Base-by-base conservation (phyloP, 768 basidiomycete genomes). In the Rhodotorula toruloides region DNA sequence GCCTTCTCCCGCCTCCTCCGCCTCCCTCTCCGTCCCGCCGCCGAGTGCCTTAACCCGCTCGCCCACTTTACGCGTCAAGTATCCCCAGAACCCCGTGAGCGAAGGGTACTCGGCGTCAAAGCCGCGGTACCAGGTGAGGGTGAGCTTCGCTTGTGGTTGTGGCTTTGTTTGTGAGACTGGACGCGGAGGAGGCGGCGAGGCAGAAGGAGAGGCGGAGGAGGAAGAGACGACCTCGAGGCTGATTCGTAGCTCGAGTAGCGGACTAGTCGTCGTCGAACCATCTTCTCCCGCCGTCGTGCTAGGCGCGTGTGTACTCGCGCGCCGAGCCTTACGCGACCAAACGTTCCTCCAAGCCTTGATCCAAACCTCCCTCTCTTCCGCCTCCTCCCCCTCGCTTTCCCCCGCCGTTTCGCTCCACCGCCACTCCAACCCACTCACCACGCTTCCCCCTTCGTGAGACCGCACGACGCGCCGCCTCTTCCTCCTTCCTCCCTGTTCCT, bases 261-360 rank as follows among this genome's bases (percentile, higher is more conserved):
- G 37, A 4, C 25, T 14, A 0, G 25, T n/a, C 25, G 53, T 11
- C 10, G 10, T 4, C 25, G 52, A 9, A 21, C n/a, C 27, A 6
- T 2, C n/a, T 6, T 31, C 29, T 7, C 12, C 48, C 3, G 48
- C 29, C 12, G 5, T 11, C n/a, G n/a, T 16, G 16, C n/a, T 27
- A 43, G 57, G 32, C 3, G 57, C 44, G 44, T 9, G 9, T 25
- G 19, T 46, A 25, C 21, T 46, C 34, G 58, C 58, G 14, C 72
- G 48, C 49, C 87, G 80, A 4, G 85, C 87, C 14, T 82, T 80
- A 17, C 88, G 81, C 1, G 87, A 85, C 89, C 88, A 89, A 2
- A 84, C 84, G 63, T 86, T 78, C n/a, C 75, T 70, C 11, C 67
- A 52, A 19, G 77, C 78, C 14, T 44, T 66, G 22, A 81, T 25